Evolutionary conservation across 768 basidiomycete species (phyloP).

Genomic region (Russula virescens): DNA sequence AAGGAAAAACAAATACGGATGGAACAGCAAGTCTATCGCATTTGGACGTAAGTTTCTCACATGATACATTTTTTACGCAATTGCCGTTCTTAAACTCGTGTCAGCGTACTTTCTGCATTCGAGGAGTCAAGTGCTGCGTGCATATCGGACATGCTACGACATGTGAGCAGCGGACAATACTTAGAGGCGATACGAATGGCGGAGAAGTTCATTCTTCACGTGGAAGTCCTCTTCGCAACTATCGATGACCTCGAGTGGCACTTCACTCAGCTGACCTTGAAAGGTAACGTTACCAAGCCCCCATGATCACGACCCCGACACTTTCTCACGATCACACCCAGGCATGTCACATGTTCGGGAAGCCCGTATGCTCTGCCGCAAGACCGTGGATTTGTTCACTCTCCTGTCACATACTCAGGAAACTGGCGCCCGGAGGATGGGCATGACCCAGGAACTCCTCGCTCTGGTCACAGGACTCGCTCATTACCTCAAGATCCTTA

Average conservation of each 20-base stretch:
- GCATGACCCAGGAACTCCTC: constrained; percentile 94
- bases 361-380: constrained; percentile 96
- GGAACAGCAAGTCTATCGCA: constrained; percentile 97
- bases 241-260: constrained; percentile 94
- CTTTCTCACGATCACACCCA: constrained; percentile 29
- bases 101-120: constrained; percentile 89
- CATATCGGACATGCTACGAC: constrained; percentile 97
- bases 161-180: constrained; percentile 95
- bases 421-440: constrained; percentile 83
- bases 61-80: neutral
- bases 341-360: constrained; percentile 98
- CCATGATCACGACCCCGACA: neutral
- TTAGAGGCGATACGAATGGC: constrained; percentile 97
- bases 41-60: constrained; percentile 80
- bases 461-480: constrained; percentile 98
- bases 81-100: neutral
- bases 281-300: constrained; percentile 53
- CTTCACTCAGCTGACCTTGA: constrained; percentile 71
- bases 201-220: constrained; percentile 96
- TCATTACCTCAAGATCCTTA: constrained; percentile 98
- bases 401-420: constrained; percentile 94
- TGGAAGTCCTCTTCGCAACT: constrained; percentile 94
- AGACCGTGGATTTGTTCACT: constrained; percentile 97
- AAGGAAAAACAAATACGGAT: constrained; percentile 89
- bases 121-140: constrained; percentile 99